Base-by-base conservation (phyloP, 306 rosid species). In the Gastrolobium villosum region DNA sequence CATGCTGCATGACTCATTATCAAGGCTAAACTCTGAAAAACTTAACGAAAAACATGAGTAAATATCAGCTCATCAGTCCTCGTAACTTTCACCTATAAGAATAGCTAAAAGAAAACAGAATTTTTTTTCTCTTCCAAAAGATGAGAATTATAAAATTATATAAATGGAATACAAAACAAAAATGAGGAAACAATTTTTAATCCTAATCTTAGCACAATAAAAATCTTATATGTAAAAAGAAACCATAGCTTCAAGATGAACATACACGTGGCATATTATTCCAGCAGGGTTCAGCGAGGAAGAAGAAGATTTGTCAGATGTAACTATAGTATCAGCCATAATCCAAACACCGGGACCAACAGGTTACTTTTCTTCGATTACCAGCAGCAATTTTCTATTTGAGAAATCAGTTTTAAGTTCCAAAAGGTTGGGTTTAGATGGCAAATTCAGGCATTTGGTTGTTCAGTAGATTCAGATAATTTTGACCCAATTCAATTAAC, bases 231-330 rank as follows among this genome's bases (percentile, higher is more conserved):
- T 5, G 30, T 13, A 57, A 49, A 81, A 14, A 4, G 49, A 39
- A 48, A 20, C 30, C 35, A 10, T 14, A 41, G 40, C 50, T 7
- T 34, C 11, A 0, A 77, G 76, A 82, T 30, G 70, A 70, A 71
- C 88, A 10, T 92, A 94, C 98, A 95, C 97, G 14, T 91, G 98
- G 79, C 99, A 95, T 76, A 91, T 63, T 60, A 83, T 85, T 14
- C 93, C 88, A 63, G 89, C 77, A 66, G 91, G 84, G 61, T 84
- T 83, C 34, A 80, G 54, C 5, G 83, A 81, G 32, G 94, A 56
- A 57, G 87, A 72, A 59, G 96, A 84, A 45, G 98, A 83, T 69
- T 84, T 78, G 56, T 70, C 86, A 3, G 92, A 77, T 60, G 90
- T 80, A 36, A 84, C 45, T 7, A 93, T 81, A 10, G 77, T 5